Conservation (phyloP, 228 moss, liverwort and hornwort species). For the Sphagnum fallax region DNA sequence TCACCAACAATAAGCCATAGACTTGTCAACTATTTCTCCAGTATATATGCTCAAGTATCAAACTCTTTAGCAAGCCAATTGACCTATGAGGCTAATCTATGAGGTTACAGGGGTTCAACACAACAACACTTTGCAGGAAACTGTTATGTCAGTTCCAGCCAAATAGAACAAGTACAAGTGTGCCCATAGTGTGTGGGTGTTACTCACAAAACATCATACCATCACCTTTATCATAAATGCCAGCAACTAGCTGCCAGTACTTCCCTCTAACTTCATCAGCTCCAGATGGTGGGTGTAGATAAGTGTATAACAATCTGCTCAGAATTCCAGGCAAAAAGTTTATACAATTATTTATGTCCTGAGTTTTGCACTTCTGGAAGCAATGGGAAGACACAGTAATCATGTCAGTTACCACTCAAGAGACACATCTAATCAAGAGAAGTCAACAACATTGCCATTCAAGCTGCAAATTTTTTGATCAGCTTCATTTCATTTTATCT, state of each 20-base stretch:
- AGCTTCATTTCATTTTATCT: too few relatives aligned
- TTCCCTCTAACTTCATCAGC: background rate
- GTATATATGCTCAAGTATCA: background rate
- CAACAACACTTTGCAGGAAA: background rate
- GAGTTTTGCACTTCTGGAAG: too few relatives aligned
- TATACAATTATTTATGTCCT: too few relatives aligned
- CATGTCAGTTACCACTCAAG: too few relatives aligned
- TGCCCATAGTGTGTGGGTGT: background rate
- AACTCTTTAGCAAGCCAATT: background rate
- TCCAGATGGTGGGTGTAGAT: too few relatives aligned
- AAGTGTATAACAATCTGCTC: too few relatives aligned
- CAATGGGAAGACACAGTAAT: too few relatives aligned
- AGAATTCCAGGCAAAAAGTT: too few relatives aligned
- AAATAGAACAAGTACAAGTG: background rate
- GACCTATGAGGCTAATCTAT: too few relatives aligned
- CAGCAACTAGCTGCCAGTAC: background rate
- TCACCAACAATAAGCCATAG: background rate
- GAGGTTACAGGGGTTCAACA: background rate
- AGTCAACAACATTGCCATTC: slow-evolving; percentile 2
- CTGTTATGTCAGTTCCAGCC: background rate
- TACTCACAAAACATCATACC: slow-evolving; percentile 1
- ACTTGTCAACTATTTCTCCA: background rate
- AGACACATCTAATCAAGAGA: background rate
- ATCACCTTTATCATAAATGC: background rate
- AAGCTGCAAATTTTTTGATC: background rate